Evolutionary conservation across 805 yeast genomes (phyloP).

Genomic region (Candida schatavii): DNA sequence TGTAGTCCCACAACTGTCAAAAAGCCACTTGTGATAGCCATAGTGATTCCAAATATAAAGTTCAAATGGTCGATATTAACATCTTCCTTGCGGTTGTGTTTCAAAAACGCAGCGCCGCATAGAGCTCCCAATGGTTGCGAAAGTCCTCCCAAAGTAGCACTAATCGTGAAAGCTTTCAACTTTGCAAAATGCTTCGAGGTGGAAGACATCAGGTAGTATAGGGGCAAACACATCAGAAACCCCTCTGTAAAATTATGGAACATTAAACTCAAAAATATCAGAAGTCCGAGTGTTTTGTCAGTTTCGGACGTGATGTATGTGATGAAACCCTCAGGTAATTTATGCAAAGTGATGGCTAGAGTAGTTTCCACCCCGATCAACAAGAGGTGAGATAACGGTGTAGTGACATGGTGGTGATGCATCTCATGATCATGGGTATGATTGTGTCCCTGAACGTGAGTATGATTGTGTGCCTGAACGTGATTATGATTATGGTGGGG

Average conservation of each 20-base stretch:
- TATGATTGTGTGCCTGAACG: too few species aligned
- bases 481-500: too few species aligned
- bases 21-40: conserved; percentile 81
- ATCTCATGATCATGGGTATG: conserved; percentile 22
- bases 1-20: conserved; percentile 77
- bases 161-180: conserved; percentile 57
- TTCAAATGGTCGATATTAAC: conserved; percentile 33
- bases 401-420: conserved; percentile 78
- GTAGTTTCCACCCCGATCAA: conserved; percentile 91
- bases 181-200: conserved; percentile 43
- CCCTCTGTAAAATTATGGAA: conserved; percentile 94
- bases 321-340: conserved; percentile 92
- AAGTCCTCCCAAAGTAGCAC: conserved; percentile 72
- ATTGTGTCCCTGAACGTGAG: too few species aligned
- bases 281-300: conserved; percentile 58
- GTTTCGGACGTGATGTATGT: conserved; percentile 79
- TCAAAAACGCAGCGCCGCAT: conserved; percentile 53
- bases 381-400: conserved; percentile 74
- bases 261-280: conserved; percentile 79
- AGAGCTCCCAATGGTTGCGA: conserved; percentile 91
- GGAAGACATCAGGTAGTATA: conserved; percentile 65
- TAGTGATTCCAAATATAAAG: conserved; percentile 56
- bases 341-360: conserved; percentile 82
- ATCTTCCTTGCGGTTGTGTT: conserved; percentile 30
- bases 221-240: conserved; percentile 87